phyloP scores from a whole-genome alignment of 2,329 filamentous ascomycete genomes.

The Albifimbria verrucaria region DNA sequence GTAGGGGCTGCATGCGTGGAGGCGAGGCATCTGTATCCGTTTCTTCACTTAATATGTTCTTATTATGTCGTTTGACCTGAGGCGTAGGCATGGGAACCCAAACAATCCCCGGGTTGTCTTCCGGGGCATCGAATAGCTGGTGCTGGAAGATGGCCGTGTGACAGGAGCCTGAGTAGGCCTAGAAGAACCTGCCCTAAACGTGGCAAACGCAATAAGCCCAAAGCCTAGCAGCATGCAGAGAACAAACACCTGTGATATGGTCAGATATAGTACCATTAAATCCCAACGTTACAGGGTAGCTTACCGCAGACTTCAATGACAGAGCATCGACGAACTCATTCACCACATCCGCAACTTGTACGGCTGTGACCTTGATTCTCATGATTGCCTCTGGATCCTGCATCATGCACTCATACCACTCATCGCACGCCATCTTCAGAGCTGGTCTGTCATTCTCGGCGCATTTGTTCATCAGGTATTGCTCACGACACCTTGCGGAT shows the following conservation, averaged over 20 bases:
- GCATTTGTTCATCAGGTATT: constrained; percentile 77
- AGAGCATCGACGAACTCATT: constrained; percentile 92
- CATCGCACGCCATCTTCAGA: constrained; percentile 67
- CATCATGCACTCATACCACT: constrained; percentile 87
- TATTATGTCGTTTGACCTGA: constrained; percentile 37
- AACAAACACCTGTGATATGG: constrained; percentile 44
- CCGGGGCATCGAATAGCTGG: constrained; percentile 20
- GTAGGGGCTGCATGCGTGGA: constrained; percentile 35
- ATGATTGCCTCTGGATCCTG: constrained; percentile 76
- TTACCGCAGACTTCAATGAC: constrained; percentile 70
- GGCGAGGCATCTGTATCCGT: constrained; percentile 52
- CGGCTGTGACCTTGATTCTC: constrained; percentile 75
- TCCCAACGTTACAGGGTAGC: constrained; percentile 14
- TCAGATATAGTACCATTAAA: constrained; percentile 9
- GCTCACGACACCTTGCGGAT: constrained; percentile 68
- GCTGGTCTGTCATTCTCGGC: constrained; percentile 64
- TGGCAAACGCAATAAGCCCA: constrained; percentile 47
- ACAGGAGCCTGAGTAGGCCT: too few relatives aligned
- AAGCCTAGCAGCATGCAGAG: constrained; percentile 45
- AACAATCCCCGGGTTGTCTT: constrained; percentile 41
- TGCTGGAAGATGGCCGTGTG: too few relatives aligned
- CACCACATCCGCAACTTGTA: constrained; percentile 87
- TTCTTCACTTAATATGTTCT: constrained; percentile 40
- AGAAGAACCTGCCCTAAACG: too few relatives aligned
- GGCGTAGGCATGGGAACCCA: constrained; percentile 50